phyloP scores from a whole-genome alignment of 164 flowering plant species.

The Nymphaea thermarum region DNA sequence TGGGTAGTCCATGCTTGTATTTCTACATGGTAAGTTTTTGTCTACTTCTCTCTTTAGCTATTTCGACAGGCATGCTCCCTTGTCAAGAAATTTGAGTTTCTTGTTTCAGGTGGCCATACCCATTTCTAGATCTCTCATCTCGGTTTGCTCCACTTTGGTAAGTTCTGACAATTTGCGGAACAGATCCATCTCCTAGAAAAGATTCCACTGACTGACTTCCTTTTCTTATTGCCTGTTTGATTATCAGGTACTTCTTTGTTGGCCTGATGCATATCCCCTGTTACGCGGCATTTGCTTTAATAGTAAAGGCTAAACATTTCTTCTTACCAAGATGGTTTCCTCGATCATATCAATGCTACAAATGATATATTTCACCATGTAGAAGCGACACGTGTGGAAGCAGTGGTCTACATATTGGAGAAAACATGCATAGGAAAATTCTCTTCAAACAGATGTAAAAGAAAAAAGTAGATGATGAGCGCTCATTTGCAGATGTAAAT shows the following conservation, averaged over 20 bases:
- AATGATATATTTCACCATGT: neutral
- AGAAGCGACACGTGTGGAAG: too few relatives aligned
- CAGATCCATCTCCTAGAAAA: too few relatives aligned
- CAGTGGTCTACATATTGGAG: too few relatives aligned
- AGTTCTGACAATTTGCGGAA: neutral
- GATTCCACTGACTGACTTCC: too few relatives aligned
- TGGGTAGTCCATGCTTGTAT: slow-evolving; percentile 79
- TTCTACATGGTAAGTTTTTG: slow-evolving; percentile 32
- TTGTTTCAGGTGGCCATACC: slow-evolving; percentile 43
- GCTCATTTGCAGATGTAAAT: too few relatives aligned
- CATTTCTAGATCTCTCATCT: slow-evolving; percentile 57
- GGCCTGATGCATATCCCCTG: slow-evolving; percentile 78
- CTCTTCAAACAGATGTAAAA: too few relatives aligned
- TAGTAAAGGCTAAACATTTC: slow-evolving; percentile 45
- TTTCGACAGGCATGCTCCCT: too few relatives aligned
- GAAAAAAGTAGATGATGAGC: too few relatives aligned
- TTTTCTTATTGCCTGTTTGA: neutral
- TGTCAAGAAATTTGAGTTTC: too few relatives aligned
- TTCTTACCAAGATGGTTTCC: slow-evolving; percentile 47
- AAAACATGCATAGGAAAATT: too few relatives aligned
- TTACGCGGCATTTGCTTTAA: slow-evolving; percentile 44
- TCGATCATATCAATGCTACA: slow-evolving; percentile 30
- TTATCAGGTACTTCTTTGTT: slow-evolving; percentile 61
- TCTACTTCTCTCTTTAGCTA: too few relatives aligned
- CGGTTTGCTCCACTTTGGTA: slow-evolving; percentile 50